These are phyloP conservation scores for Saposhnikovia divaricata DNA, from an alignment of 129 eudicot genomes.

Conservation along the genomic window DNA sequence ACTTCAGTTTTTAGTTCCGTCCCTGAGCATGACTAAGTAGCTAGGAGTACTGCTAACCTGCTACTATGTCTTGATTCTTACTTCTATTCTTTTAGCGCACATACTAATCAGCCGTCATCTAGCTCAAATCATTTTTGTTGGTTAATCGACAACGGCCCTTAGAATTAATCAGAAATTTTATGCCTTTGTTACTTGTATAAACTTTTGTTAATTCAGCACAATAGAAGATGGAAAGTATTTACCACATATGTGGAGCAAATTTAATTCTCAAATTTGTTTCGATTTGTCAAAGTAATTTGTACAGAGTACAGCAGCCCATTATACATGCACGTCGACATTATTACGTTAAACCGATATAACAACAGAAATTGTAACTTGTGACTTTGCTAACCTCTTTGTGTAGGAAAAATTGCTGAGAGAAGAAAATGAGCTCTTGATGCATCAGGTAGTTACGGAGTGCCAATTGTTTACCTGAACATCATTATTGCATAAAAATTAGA, in stretches of 20 bases:
- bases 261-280: not conserved
- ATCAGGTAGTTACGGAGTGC: too few relatives aligned
- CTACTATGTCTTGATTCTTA: too few relatives aligned
- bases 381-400: not conserved
- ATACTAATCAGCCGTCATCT: not conserved
- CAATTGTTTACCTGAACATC: not conserved
- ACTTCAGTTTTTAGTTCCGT: too few relatives aligned
- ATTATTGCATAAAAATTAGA: too few relatives aligned
- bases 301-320: not conserved
- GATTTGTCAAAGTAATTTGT: too few relatives aligned
- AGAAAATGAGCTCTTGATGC: not conserved
- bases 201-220: not conserved
- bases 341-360: not conserved
- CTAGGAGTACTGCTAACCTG: too few relatives aligned
- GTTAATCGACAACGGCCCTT: not conserved
- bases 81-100: not conserved
- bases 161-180: too few relatives aligned
- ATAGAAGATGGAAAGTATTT: not conserved
- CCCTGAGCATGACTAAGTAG: too few relatives aligned
- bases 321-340: not conserved
- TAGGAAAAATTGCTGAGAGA: slow-evolving; percentile 25
- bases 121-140: not conserved
- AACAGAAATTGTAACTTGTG: not conserved
- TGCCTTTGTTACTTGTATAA: not conserved
- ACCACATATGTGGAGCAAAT: not conserved